A percentile compares a stretch with the other conserved stretches of the same genome.
phyloP scores from a whole-genome alignment of 176 grass and related monocot species.

The Guadua angustifolia region DNA sequence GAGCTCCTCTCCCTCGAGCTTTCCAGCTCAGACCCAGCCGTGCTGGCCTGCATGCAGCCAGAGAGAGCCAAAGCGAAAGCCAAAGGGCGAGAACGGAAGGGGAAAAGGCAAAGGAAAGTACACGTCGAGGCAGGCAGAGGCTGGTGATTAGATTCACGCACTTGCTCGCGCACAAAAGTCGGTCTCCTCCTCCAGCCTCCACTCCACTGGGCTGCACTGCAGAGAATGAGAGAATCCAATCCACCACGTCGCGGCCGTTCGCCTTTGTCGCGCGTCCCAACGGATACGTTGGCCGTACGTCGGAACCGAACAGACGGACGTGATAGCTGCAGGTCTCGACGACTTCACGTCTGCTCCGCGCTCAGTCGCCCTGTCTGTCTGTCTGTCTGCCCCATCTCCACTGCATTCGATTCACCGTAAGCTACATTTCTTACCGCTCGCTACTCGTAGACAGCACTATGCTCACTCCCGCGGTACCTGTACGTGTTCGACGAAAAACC shows the following conservation, averaged over 20 bases:
- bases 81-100: background rate
- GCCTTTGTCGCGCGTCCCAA: background rate
- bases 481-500: too few species aligned
- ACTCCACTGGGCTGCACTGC: background rate
- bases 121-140: background rate
- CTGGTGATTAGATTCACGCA: background rate
- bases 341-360: too few species aligned
- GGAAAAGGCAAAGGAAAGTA: background rate
- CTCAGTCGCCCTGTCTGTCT: too few species aligned
- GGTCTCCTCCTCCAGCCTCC: background rate
- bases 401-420: too few species aligned
- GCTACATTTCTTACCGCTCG: too few species aligned
- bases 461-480: too few species aligned
- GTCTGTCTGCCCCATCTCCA: too few species aligned
- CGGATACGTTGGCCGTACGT: background rate
- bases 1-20: background rate
- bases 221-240: background rate
- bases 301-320: background rate
- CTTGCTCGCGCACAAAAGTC: background rate
- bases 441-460: too few species aligned
- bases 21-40: background rate
- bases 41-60: too few species aligned
- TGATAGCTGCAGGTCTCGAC: background rate
- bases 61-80: too few species aligned
- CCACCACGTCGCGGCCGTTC: background rate